Percentiles rank a stretch among this genome's conserved stretches.
phyloP scores from a whole-genome alignment of 805 yeast species.

The Tanozyma kutaoensis region DNA sequence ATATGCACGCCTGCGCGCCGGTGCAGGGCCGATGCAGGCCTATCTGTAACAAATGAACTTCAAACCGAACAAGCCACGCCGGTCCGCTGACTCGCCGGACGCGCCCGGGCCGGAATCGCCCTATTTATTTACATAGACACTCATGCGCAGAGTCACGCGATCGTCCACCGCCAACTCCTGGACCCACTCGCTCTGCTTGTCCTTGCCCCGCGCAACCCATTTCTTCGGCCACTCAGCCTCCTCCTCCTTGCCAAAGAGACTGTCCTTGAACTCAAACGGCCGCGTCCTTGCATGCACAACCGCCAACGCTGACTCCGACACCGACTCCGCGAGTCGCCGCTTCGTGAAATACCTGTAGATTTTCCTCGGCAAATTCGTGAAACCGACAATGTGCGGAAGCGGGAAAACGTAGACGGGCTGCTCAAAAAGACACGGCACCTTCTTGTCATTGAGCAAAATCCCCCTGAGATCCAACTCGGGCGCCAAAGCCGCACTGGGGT shows the following conservation, averaged over 20 bases:
- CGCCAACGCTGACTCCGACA: conserved; percentile 40
- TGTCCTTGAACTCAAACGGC: conserved; percentile 34
- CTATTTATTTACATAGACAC: too few relatives aligned
- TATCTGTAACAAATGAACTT: too few relatives aligned
- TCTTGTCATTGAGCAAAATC: conserved; percentile 15
- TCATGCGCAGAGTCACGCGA: conserved; percentile 42
- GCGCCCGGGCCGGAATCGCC: too few relatives aligned
- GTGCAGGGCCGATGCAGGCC: too few relatives aligned
- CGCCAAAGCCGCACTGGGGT: conserved; percentile 40
- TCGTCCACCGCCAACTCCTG: conserved; percentile 60
- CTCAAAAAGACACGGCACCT: conserved; percentile 48
- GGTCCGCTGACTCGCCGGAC: too few relatives aligned
- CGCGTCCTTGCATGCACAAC: conserved; percentile 40
- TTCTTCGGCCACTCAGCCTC: conserved; percentile 78
- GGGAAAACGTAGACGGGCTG: conserved; percentile 73
- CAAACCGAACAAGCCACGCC: too few relatives aligned
- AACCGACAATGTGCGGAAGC: conserved; percentile 70
- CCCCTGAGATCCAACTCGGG: conserved; percentile 37
- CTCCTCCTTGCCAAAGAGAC: conserved; percentile 38
- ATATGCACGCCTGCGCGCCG: too few relatives aligned
- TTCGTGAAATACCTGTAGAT: conserved; percentile 67
- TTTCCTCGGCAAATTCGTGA: conserved; percentile 61
- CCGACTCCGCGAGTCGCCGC: conserved; percentile 56
- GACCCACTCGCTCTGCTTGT: conserved; percentile 78
- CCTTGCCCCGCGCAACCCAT: conserved; percentile 72